Evolutionary conservation across 768 basidiomycete species (phyloP).

Genomic region (Kwoniella bestiolae): DNA sequence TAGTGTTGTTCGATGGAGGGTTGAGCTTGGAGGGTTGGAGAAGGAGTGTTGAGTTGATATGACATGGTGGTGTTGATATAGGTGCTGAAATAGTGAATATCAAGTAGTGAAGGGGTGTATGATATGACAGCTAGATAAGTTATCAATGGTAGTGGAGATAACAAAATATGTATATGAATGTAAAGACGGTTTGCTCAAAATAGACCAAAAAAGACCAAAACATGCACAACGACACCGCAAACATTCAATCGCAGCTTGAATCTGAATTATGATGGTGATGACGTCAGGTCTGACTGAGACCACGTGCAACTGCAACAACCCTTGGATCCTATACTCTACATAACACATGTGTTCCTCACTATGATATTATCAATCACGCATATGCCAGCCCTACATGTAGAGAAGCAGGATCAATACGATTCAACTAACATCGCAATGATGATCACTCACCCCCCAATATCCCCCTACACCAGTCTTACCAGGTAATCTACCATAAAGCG

Average conservation of each 20-base stretch:
- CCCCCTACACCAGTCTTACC: conserved; percentile 45
- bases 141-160: too few relatives aligned
- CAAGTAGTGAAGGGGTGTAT: too few relatives aligned
- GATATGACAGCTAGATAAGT: too few relatives aligned
- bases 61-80: conserved; percentile 16
- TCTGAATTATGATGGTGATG: too few relatives aligned
- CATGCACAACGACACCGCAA: neutral
- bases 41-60: neutral
- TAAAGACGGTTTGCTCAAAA: too few relatives aligned
- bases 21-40: conserved; percentile 30
- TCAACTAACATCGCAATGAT: neutral
- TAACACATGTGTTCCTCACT: too few relatives aligned
- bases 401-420: neutral
- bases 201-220: neutral
- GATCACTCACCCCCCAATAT: conserved; percentile 46
- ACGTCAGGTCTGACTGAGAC: neutral
- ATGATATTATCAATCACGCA: conserved; percentile 28
- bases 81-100: too few relatives aligned
- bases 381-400: conserved; percentile 30
- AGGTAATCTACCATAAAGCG: conserved; percentile 29
- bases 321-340: neutral
- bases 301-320: neutral
- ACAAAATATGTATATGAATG: too few relatives aligned
- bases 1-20: conserved; percentile 35
- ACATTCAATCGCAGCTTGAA: neutral